Evolutionary conservation across 192 early-diverging fungal species (phyloP).

Genomic region (Umbelopsis isabellina): DNA sequence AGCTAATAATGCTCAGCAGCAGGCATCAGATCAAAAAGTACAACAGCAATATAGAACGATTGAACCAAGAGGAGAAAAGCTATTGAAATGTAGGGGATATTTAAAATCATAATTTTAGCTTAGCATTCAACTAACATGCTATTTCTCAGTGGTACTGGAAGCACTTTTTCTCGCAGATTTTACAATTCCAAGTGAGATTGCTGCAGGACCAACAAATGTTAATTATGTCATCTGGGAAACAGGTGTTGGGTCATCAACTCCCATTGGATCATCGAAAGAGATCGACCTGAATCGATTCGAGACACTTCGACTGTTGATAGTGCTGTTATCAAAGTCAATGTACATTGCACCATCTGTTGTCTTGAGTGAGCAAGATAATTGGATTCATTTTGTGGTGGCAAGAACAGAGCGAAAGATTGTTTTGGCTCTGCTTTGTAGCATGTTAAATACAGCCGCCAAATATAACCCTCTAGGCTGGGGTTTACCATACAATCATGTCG

Average conservation of each 20-base stretch:
- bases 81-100: conserved; percentile 44
- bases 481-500: conserved; percentile 85
- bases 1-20: background rate
- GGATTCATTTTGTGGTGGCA: conserved; percentile 56
- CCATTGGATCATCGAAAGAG: conserved; percentile 69
- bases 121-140: background rate
- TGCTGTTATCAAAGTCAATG: conserved; percentile 80
- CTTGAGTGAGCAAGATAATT: conserved; percentile 56
- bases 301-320: conserved; percentile 74
- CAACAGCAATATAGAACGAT: conserved; percentile 28
- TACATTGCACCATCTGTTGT: conserved; percentile 64
- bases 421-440: conserved; percentile 80
- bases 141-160: conserved; percentile 32
- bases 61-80: conserved; percentile 52
- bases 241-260: conserved; percentile 73
- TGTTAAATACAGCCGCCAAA: conserved; percentile 81
- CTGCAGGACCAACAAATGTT: conserved; percentile 42
- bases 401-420: conserved; percentile 69
- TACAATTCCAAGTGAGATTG: conserved; percentile 61
- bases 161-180: conserved; percentile 72
- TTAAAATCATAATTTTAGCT: background rate
- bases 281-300: conserved; percentile 78
- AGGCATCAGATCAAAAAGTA: conserved; percentile 16
- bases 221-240: conserved; percentile 78
- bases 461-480: conserved; percentile 89